phyloP scores from a whole-genome alignment of 495 filamentous ascomycete genomes.

The Trypethelium eluteriae region DNA sequence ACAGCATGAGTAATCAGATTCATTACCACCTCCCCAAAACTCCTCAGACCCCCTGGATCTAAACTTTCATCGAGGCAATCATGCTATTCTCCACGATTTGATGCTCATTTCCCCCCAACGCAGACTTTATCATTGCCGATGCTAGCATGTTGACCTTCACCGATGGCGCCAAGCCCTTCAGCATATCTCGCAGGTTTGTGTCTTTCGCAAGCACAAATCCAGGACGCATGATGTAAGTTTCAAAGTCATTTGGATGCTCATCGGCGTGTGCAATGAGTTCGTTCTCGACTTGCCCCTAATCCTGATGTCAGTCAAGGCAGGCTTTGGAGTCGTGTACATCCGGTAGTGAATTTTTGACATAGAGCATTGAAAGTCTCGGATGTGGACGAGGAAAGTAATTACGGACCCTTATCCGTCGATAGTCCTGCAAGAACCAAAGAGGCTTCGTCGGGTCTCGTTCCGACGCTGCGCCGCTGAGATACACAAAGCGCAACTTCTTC shows the following conservation, averaged over 20 bases:
- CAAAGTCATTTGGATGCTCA: constrained; percentile 12
- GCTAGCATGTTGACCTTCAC: constrained; percentile 26
- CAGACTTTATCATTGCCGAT: constrained; percentile 24
- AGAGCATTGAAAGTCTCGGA: neutral
- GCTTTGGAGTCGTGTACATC: neutral
- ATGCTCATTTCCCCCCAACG: constrained; percentile 18
- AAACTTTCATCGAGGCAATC: neutral
- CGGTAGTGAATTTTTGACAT: neutral
- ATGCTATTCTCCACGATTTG: constrained; percentile 18
- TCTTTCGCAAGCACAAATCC: constrained; percentile 1
- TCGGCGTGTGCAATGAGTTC: constrained; percentile 18
- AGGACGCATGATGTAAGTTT: constrained; percentile 18
- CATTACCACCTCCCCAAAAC: too few relatives aligned
- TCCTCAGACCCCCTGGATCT: too few relatives aligned
- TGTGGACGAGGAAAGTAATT: neutral
- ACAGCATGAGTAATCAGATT: too few relatives aligned
- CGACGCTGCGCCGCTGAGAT: constrained; percentile 42
- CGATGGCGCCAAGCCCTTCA: constrained; percentile 3
- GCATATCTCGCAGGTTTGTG: constrained; percentile 3
- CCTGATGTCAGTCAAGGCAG: neutral
- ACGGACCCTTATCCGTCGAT: constrained; percentile 42
- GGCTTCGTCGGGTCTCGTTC: constrained; percentile 43
- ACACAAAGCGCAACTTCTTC: constrained; percentile 45
- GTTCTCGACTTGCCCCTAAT: constrained; percentile 16
- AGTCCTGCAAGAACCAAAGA: constrained; percentile 39